Conservation (phyloP, 805 yeast species). For the Blastobotrys parvus region DNA sequence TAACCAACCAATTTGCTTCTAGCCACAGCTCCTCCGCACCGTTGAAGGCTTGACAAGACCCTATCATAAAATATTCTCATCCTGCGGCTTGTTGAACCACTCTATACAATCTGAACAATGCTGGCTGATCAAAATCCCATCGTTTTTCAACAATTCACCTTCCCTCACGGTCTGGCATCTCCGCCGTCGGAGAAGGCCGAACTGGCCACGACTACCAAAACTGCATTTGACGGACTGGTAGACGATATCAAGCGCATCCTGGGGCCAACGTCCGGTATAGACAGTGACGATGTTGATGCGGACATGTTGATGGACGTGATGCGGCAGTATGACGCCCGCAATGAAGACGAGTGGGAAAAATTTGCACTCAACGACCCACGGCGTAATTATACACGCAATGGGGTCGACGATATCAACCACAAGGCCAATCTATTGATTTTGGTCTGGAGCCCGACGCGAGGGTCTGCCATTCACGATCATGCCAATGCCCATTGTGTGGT, state of each 20-base stretch:
- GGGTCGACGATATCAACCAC: conserved; percentile 62
- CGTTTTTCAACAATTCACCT: neutral
- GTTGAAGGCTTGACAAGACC: neutral
- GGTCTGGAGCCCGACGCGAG: conserved; percentile 63
- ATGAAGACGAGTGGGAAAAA: conserved; percentile 47
- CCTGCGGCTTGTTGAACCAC: neutral
- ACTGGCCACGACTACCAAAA: neutral
- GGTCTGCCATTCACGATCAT: conserved; percentile 65
- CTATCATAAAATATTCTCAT: neutral
- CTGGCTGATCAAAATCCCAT: neutral
- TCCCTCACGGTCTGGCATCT: neutral
- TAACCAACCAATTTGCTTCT: neutral
- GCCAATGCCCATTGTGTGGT: conserved; percentile 71
- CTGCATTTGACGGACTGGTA: conserved; percentile 27
- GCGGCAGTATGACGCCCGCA: conserved; percentile 40
- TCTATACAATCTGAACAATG: neutral
- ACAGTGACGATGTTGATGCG: conserved; percentile 45
- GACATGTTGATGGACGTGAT: conserved; percentile 37
- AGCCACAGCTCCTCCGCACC: neutral
- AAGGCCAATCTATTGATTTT: conserved; percentile 59
- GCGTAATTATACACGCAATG: conserved; percentile 54
- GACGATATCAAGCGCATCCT: conserved; percentile 26
- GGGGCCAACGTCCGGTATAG: conserved; percentile 29
- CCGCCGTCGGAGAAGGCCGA: neutral
- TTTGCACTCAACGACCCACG: conserved; percentile 48